Evolutionary conservation across 1,139 yeast species (phyloP), one percentile per base, ranked within the genome.

Genomic region (Geotrichum siamense): DNA sequence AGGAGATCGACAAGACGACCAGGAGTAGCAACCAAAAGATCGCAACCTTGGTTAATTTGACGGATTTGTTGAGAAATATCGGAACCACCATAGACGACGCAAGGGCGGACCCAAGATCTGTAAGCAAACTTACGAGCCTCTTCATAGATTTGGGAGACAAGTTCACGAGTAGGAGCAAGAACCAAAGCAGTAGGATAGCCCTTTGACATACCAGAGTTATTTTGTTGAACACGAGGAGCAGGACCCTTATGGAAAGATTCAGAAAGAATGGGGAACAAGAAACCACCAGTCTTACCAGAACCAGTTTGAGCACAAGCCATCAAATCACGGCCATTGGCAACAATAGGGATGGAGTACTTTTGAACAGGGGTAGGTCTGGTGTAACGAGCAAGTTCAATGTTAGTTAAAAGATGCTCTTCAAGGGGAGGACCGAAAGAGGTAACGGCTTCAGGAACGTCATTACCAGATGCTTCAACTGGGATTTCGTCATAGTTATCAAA

Each of bases 241-340:
- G 99, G 99, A 39, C 99, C 99, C 59, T 74, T 78, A 66, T 77
- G 71, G 70, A 81, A 91, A 51, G 94, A 84, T 70, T 89, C 91
- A 39, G 95, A 83, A 58, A 91, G 76, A 49, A 93, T 95, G 55
- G 99, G 99, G 84, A 91, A 91, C 63, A 91, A 75, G 76, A 91
- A 91, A 55, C 98, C 99, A 75, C 98, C 97, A 64, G 99, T 91
- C 74, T 91, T 91, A 78, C 99, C 99, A 48, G 97, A 89, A 84
- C 73, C 97, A 58, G 98, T 91, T 74, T 91, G 98, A 53, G 98
- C 98, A 80, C 98, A 91, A 38, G 98, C 98, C 98, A 91, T 91
- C 71, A 91, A 79, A 70, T 91, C 99, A 72, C 98, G 82, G 59
- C 95, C 94, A 44, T 74, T 79, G 50, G 94, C 87, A 55, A 93